phyloP scores from a whole-genome alignment of 371 early-diverging fungal species.

The Mortierella sp. region DNA sequence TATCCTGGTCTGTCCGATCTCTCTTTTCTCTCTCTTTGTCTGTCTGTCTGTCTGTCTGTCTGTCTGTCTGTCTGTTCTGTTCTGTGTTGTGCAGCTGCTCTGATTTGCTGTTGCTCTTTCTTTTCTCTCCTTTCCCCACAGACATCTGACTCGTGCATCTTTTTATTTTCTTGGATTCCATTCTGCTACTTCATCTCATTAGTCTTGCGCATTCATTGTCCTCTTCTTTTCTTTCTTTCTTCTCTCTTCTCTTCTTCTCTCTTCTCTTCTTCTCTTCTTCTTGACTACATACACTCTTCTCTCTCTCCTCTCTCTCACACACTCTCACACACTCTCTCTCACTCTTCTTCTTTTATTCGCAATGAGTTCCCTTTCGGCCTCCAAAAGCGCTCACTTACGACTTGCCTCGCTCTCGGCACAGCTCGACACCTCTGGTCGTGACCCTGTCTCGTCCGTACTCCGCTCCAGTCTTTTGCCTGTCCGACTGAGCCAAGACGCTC shows the following conservation, averaged over 20 bases:
- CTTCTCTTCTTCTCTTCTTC: neutral
- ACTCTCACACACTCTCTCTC: neutral
- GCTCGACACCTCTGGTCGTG: slow-evolving; percentile 1
- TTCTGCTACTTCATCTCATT: too few species aligned
- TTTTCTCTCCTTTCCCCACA: too few species aligned
- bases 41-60: too few species aligned
- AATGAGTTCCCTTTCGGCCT: neutral
- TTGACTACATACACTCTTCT: neutral
- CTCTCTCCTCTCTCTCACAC: neutral
- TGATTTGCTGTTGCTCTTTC: too few species aligned
- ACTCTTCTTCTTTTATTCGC: neutral
- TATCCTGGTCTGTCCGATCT: too few species aligned
- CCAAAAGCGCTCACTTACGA: slow-evolving; percentile 11
- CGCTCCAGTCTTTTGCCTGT: slow-evolving; percentile 7
- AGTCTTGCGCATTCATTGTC: too few species aligned
- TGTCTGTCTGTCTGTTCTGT: too few species aligned
- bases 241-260: neutral
- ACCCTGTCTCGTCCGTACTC: slow-evolving; percentile 13
- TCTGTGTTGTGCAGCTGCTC: too few species aligned
- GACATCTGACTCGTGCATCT: too few species aligned
- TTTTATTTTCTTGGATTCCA: too few species aligned
- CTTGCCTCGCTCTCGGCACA: slow-evolving; percentile 16
- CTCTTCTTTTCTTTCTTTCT: neutral
- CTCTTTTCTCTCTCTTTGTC: too few species aligned
- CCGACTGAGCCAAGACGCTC: slow-evolving; percentile 3